These are phyloP conservation scores for Mycena olivaceomarginata DNA, from an alignment of 768 basidiomycete genomes.

Conservation along the genomic window DNA sequence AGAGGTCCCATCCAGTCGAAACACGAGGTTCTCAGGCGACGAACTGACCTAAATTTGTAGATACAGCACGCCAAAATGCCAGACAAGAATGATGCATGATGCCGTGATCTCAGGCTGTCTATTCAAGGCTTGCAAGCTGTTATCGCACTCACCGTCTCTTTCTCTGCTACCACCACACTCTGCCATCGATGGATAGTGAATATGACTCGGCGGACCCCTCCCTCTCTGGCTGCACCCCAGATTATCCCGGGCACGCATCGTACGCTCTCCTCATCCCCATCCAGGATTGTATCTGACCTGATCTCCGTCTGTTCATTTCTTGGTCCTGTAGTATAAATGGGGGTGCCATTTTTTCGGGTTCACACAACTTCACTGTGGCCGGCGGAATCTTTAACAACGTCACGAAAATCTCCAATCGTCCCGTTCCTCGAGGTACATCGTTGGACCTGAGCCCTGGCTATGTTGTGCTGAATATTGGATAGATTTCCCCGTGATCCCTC, in stretches of 20 bases:
- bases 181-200: background rate
- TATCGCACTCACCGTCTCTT: background rate
- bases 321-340: background rate
- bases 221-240: background rate
- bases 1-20: too few species aligned
- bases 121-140: too few species aligned
- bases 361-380: background rate
- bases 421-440: background rate
- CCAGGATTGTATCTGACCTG: background rate
- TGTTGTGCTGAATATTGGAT: background rate
- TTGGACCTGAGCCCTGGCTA: background rate
- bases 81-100: too few species aligned
- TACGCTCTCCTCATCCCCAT: background rate
- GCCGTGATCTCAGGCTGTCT: too few species aligned
- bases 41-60: too few species aligned
- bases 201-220: background rate
- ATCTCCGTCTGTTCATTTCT: background rate
- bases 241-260: background rate
- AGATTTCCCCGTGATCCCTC: conserved; percentile 12
- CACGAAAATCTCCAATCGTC: background rate
- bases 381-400: conserved; percentile 6
- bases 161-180: background rate
- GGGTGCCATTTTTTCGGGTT: background rate
- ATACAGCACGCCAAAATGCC: too few species aligned
- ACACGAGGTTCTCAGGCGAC: too few species aligned